These are phyloP conservation scores for Medicago arabica DNA, from an alignment of 306 rosid genomes.

Conservation along the genomic window DNA sequence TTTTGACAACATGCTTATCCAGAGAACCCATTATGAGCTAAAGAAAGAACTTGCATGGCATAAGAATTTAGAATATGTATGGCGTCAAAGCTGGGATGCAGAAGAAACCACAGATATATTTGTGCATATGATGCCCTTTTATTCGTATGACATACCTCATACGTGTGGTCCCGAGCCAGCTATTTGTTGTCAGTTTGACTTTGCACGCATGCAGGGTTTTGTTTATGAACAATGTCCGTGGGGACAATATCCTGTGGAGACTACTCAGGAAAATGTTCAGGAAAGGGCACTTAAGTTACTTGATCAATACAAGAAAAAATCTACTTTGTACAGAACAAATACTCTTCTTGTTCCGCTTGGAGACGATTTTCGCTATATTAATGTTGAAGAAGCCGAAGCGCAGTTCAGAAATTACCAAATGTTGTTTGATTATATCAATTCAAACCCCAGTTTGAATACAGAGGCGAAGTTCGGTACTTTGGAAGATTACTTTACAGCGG, in stretches of 20 bases:
- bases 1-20: constrained; percentile 98
- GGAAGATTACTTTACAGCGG: constrained; percentile 83
- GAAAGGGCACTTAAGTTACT: constrained; percentile 81
- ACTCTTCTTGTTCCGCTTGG: constrained; percentile 98
- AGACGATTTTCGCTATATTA: constrained; percentile 94
- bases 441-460: constrained; percentile 79
- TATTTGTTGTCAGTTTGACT: constrained; percentile 95
- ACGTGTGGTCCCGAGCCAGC: constrained; percentile 99
- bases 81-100: constrained; percentile 99
- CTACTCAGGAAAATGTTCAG: constrained; percentile 69
- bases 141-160: constrained; percentile 97
- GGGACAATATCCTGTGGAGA: constrained; percentile 81
- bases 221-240: constrained; percentile 86
- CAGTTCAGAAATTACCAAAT: constrained; percentile 89
- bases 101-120: constrained; percentile 94
- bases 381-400: constrained; percentile 84
- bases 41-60: constrained; percentile 94
- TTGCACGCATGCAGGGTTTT: constrained; percentile 80
- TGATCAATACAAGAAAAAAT: constrained; percentile 95
- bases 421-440: constrained; percentile 89
- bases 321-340: constrained; percentile 88
- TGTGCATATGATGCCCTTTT: constrained; percentile 99
- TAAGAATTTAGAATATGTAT: constrained; percentile 83
- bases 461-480: constrained; percentile 91
- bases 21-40: constrained; percentile 96